Conservation (phyloP, 1,284 basidiomycete species). For the Ganoderma boninense region DNA sequence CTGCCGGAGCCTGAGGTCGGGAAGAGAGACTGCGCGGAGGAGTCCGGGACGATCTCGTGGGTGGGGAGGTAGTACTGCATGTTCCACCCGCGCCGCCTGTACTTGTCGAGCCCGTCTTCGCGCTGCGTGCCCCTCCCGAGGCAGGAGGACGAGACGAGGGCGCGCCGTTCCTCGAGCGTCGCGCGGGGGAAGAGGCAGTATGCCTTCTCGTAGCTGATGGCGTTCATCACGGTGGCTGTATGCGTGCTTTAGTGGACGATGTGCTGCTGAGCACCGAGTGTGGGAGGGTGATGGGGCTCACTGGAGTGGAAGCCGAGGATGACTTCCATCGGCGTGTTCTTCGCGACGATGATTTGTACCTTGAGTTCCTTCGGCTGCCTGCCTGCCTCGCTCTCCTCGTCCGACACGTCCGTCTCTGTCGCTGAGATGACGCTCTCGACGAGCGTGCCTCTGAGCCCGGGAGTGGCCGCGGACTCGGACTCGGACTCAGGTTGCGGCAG, state of each 20-base stretch:
- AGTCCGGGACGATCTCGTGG: conserved; percentile 16
- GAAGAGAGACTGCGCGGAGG: conserved; percentile 6
- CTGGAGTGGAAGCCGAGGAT: conserved; percentile 53
- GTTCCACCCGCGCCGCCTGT: conserved; percentile 36
- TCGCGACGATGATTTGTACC: conserved; percentile 32
- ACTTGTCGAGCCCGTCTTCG: conserved; percentile 34
- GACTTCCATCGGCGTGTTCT: conserved; percentile 31
- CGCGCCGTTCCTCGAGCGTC: conserved; percentile 38
- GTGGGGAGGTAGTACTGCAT: conserved; percentile 22
- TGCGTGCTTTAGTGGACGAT: background rate
- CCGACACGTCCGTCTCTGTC: background rate
- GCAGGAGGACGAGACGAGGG: conserved; percentile 31
- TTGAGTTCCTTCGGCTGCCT: conserved; percentile 15
- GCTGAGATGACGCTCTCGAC: background rate
- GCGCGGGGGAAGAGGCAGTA: conserved; percentile 39
- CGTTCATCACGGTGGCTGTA: conserved; percentile 57
- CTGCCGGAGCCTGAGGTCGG: conserved; percentile 8
- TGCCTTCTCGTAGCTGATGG: conserved; percentile 41
- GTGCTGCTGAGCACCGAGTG: background rate
- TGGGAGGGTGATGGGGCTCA: conserved; percentile 35
- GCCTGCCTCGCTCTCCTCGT: background rate
- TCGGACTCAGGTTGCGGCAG: background rate
- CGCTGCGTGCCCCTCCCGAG: conserved; percentile 17
- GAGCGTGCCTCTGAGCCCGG: background rate
- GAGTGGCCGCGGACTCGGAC: background rate